phyloP scores from a whole-genome alignment of 2,329 filamentous ascomycete genomes.

The Falciphora oryzae region DNA sequence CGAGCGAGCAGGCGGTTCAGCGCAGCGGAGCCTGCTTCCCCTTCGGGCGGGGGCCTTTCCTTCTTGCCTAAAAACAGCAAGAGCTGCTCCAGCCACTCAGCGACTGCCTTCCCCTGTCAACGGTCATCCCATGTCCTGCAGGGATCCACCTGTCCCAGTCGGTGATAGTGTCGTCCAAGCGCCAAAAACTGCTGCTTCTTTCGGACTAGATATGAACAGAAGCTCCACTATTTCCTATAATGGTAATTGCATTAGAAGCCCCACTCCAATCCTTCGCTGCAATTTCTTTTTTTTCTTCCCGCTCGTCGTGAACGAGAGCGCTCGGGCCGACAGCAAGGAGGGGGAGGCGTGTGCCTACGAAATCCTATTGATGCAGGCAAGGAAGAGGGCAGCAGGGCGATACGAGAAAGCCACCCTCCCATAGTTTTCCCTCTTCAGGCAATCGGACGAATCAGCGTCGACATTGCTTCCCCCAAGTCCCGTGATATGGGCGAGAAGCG shows the following conservation, averaged over 20 bases:
- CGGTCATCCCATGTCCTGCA: not conserved
- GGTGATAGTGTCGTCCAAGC: not conserved
- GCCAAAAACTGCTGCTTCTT: not conserved
- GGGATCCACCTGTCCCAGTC: not conserved
- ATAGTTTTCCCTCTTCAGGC: not conserved
- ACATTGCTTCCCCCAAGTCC: not conserved
- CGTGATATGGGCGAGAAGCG: not conserved
- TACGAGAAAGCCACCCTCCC: not conserved
- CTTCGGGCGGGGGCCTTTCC: not conserved
- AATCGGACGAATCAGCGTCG: not conserved
- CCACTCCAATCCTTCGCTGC: too few relatives aligned
- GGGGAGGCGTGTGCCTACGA: not conserved
- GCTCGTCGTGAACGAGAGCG: not conserved
- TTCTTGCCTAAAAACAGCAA: not conserved
- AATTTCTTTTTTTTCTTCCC: not conserved
- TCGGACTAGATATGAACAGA: not conserved
- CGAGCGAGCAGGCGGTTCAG: not conserved
- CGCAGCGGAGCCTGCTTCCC: not conserved
- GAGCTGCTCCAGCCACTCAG: not conserved
- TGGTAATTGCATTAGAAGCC: not conserved
- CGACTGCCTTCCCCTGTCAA: not conserved
- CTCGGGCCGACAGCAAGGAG: not conserved
- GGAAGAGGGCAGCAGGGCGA: not conserved
- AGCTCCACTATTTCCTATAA: not conserved
- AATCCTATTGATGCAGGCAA: not conserved